These are phyloP conservation scores for Groenewaldozyma sp. DNA, from an alignment of 1,139 yeast genomes.

Conservation along the genomic window DNA sequence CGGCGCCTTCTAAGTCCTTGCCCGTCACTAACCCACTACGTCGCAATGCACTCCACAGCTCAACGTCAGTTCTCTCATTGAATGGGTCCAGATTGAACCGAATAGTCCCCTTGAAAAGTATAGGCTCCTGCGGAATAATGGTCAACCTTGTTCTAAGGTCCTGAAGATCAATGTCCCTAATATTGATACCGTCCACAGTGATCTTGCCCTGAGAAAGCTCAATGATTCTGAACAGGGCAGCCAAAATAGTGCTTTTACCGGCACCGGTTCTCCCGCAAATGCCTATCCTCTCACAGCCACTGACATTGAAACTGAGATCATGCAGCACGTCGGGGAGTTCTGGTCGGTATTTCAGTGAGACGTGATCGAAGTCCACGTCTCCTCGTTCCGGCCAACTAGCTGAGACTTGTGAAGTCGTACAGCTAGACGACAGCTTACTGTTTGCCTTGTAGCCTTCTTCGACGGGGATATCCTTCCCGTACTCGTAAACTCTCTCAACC, in stretches of 20 bases:
- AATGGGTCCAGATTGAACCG: constrained; percentile 62
- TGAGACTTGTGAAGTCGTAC: constrained; percentile 31
- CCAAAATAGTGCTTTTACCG: constrained; percentile 60
- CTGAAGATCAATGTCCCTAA: constrained; percentile 43
- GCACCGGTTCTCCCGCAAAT: constrained; percentile 76
- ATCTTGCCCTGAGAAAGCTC: constrained; percentile 46
- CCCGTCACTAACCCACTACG: constrained; percentile 38
- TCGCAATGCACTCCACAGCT: constrained; percentile 46
- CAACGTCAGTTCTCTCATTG: constrained; percentile 39
- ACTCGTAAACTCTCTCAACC: constrained; percentile 62
- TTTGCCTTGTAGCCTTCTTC: constrained; percentile 40
- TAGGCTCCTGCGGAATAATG: constrained; percentile 73
- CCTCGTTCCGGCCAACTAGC: constrained; percentile 55
- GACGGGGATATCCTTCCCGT: constrained; percentile 50
- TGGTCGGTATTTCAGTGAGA: constrained; percentile 57
- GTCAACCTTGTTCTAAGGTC: constrained; percentile 48
- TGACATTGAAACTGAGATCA: constrained; percentile 36
- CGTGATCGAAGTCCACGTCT: constrained; percentile 47
- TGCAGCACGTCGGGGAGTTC: constrained; percentile 65
- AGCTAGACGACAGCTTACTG: constrained; percentile 30
- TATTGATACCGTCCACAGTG: constrained; percentile 51
- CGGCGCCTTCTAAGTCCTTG: constrained; percentile 28
- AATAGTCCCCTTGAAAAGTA: constrained; percentile 54
- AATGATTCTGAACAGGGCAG: constrained; percentile 50
- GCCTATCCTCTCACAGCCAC: constrained; percentile 52